These are phyloP conservation scores for Hypoxylon perforatum DNA, from an alignment of 495 filamentous ascomycete species.

Conservation along the genomic window DNA sequence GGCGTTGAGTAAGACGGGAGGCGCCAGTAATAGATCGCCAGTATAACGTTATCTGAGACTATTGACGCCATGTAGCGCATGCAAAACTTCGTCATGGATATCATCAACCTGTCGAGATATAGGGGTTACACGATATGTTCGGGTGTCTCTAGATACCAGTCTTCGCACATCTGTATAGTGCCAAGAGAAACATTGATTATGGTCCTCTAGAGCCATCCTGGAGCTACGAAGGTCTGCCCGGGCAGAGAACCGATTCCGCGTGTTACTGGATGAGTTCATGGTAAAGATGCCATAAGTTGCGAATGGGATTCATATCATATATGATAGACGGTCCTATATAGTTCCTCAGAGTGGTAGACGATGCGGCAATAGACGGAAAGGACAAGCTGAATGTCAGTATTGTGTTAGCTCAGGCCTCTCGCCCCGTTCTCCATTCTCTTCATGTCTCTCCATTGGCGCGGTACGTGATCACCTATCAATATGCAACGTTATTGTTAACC, in stretches of 20 bases:
- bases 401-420: slow-evolving; percentile 34
- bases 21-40: slow-evolving; percentile 10
- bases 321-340: slow-evolving; percentile 5
- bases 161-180: slow-evolving; percentile 14
- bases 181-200: slow-evolving; percentile 15
- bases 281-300: neutral
- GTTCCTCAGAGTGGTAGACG: slow-evolving; percentile 13
- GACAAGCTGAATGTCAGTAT: slow-evolving; percentile 26
- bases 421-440: slow-evolving; percentile 35
- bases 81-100: slow-evolving; percentile 2
- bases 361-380: slow-evolving; percentile 36
- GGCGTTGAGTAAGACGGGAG: slow-evolving; percentile 19
- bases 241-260: slow-evolving; percentile 1
- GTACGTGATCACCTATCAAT: slow-evolving; percentile 38
- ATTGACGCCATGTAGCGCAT: slow-evolving; percentile 11
- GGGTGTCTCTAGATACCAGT: neutral
- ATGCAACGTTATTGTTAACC: slow-evolving; percentile 29
- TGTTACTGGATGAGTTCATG: neutral
- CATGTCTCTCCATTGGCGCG: slow-evolving; percentile 39
- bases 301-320: slow-evolving; percentile 9
- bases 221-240: slow-evolving; percentile 3
- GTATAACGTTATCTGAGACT: slow-evolving; percentile 11
- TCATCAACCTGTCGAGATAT: slow-evolving; percentile 16
- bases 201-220: neutral
- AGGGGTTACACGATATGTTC: slow-evolving; percentile 24